A percentile compares a stretch with the other conserved stretches of the same genome.
These are phyloP conservation scores for Musa acuminata DNA, from an alignment of 176 grass and related monocot genomes.

Conservation along the genomic window DNA sequence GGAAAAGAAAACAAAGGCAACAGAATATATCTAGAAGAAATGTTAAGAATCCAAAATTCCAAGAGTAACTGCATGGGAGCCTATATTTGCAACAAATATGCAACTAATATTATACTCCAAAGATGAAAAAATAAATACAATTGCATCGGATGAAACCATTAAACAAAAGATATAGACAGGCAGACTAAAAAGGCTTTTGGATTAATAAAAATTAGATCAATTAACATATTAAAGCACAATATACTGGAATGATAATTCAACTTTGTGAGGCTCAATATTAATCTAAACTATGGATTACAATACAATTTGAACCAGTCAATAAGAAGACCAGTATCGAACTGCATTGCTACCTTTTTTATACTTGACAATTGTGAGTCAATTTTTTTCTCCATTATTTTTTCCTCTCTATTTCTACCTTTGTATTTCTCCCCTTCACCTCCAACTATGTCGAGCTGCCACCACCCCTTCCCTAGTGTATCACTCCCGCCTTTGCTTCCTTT, in stretches of 20 bases:
- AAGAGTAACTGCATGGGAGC: too few species aligned
- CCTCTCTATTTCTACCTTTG: too few species aligned
- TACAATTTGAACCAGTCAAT: too few species aligned
- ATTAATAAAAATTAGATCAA: background rate
- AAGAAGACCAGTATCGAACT: too few species aligned
- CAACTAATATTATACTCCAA: background rate
- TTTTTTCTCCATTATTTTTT: too few species aligned
- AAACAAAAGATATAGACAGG: background rate
- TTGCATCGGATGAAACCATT: background rate
- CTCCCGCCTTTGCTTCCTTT: too few species aligned
- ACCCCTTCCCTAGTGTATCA: too few species aligned
- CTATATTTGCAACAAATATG: background rate
- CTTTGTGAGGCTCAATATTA: background rate
- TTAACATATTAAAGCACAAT: background rate
- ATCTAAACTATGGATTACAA: too few species aligned
- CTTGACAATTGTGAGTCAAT: too few species aligned
- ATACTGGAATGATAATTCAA: background rate
- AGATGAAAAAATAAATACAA: background rate
- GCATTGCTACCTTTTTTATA: too few species aligned
- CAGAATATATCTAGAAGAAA: background rate
- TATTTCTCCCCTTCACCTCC: too few species aligned
- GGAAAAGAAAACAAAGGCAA: background rate
- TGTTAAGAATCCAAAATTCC: background rate
- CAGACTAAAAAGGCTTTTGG: background rate
- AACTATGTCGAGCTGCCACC: too few species aligned